Conservation (phyloP, 129 eudicot genomes). For the Flaveria ramosissima region DNA sequence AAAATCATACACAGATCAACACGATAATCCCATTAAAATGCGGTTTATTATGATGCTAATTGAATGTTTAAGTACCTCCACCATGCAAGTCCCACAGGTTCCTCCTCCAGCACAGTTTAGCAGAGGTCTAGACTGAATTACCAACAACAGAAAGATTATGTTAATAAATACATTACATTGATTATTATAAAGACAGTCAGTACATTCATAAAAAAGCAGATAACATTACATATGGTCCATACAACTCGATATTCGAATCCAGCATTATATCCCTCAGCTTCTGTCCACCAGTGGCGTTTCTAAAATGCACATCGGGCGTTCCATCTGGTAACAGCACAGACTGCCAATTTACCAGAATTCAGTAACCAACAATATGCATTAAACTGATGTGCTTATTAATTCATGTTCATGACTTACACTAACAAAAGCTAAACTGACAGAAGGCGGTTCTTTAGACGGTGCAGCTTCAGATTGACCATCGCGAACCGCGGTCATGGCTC, state of each 20-base stretch:
- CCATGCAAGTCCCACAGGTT: slow-evolving; percentile 88
- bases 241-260: slow-evolving; percentile 71
- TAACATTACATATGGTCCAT: slow-evolving; percentile 90
- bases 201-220: background rate
- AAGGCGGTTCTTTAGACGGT: slow-evolving; percentile 50
- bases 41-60: background rate
- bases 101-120: slow-evolving; percentile 94
- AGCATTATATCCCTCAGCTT: slow-evolving; percentile 91
- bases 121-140: slow-evolving; percentile 67
- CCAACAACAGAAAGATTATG: slow-evolving; percentile 4
- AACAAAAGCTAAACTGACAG: slow-evolving; percentile 69
- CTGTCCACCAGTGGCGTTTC: slow-evolving; percentile 79
- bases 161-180: background rate
- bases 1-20: background rate
- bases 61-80: slow-evolving; percentile 54
- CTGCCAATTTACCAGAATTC: slow-evolving; percentile 36
- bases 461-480: slow-evolving; percentile 44
- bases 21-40: background rate
- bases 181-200: background rate
- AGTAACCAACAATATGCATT: background rate
- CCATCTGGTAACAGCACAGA: slow-evolving; percentile 95
- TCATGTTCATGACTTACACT: slow-evolving; percentile 44
- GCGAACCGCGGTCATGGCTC: slow-evolving; percentile 55
- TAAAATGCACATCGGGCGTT: slow-evolving; percentile 80
- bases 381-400: background rate